Percentiles rank a stretch among this genome's conserved stretches.
These are phyloP conservation scores for Jatropha podagrica DNA, from an alignment of 441 rosid species.

Conservation along the genomic window DNA sequence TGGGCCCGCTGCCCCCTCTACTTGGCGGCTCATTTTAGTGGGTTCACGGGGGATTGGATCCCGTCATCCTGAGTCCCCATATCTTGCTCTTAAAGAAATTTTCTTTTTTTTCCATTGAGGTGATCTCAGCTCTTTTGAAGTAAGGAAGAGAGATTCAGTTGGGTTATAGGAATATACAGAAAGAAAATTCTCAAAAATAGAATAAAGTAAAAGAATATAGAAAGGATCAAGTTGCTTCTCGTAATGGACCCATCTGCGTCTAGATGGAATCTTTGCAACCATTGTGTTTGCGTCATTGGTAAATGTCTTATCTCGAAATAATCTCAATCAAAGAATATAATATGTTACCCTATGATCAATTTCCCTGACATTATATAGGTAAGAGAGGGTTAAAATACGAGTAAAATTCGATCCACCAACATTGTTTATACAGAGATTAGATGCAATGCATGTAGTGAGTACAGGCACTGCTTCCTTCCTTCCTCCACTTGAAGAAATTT, in stretches of 20 bases:
- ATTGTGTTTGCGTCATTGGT: background rate
- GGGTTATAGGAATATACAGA: no score
- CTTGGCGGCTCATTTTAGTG: background rate
- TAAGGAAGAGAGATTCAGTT: background rate
- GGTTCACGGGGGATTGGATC: background rate
- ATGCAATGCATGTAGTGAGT: background rate
- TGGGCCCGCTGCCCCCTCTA: background rate
- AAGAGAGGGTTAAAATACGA: no score
- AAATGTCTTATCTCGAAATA: background rate
- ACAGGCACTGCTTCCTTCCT: no score
- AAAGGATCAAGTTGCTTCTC: constrained; percentile 9
- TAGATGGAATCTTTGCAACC: constrained; percentile 15
- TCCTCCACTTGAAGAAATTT: no score
- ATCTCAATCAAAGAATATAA: background rate
- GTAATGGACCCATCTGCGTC: constrained; percentile 5
- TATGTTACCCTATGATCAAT: background rate
- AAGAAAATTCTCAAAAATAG: no score
- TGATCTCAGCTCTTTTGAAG: background rate
- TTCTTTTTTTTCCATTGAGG: no score
- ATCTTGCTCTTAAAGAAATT: background rate
- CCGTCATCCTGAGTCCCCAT: background rate
- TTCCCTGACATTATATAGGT: background rate
- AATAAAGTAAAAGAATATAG: background rate
- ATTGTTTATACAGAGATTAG: background rate
- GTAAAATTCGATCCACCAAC: background rate